phyloP scores from a whole-genome alignment of 164 flowering plant genomes.

The Cinnamomum micranthum region DNA sequence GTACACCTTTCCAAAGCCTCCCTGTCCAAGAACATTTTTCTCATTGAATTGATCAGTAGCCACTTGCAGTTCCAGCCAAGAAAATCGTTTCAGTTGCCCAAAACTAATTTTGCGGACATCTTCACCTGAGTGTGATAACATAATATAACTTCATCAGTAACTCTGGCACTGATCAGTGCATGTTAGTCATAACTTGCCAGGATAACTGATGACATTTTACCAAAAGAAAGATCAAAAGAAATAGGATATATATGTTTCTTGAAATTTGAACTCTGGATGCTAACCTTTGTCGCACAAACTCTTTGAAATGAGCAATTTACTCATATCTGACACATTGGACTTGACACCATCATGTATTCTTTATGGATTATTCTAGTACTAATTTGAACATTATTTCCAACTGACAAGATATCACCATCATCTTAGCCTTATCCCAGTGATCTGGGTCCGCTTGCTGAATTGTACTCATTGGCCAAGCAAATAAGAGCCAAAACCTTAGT shows the following conservation, averaged over 20 bases:
- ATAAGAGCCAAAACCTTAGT: too few relatives aligned
- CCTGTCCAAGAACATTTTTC: conserved; percentile 90
- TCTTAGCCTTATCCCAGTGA: too few relatives aligned
- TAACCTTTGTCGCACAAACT: background rate
- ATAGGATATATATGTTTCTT: too few relatives aligned
- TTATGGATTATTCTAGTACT: too few relatives aligned
- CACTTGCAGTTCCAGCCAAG: conserved; percentile 82
- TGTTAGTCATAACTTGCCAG: background rate
- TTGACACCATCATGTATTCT: too few relatives aligned
- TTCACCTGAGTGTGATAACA: conserved; percentile 51
- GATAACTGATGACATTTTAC: background rate
- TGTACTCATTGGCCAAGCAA: too few relatives aligned
- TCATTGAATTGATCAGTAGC: conserved; percentile 88
- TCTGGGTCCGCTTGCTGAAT: too few relatives aligned
- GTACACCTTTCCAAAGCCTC: conserved; percentile 95
- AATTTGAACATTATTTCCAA: too few relatives aligned
- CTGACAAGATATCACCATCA: too few relatives aligned
- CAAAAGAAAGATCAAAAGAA: background rate
- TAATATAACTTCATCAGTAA: background rate
- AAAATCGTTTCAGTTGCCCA: conserved; percentile 84
- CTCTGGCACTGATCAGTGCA: background rate
- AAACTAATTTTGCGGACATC: conserved; percentile 82
- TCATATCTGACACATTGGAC: too few relatives aligned
- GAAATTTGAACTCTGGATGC: background rate
- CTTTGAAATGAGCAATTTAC: too few relatives aligned